Evolutionary conservation across 78 protist species (phyloP).

Genomic region (Chrysochromulina tobinii): DNA sequence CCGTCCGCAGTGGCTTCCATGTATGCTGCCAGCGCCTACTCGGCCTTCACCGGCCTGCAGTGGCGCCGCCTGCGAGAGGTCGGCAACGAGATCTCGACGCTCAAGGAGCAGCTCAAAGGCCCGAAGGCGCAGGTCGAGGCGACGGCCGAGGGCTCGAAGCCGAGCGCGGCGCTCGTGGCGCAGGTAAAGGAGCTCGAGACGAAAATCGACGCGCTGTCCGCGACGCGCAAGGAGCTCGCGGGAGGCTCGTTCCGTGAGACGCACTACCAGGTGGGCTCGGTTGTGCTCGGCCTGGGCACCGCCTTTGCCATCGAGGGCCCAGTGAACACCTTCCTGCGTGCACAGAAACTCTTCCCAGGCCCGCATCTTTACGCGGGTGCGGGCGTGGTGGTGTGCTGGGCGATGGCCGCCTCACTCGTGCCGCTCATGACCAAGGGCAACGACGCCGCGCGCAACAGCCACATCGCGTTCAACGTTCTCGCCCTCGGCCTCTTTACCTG

Average conservation of each 20-base stretch:
- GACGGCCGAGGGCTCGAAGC: neutral
- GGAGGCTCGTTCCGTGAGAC: neutral
- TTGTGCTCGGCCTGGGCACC: constrained; percentile 1
- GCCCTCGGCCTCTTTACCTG: constrained; percentile 6
- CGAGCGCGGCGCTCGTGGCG: neutral
- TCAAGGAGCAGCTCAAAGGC: neutral
- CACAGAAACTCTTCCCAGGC: constrained; percentile 24
- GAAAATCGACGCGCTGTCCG: neutral
- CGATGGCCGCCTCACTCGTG: constrained; percentile 11
- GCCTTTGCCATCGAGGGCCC: constrained; percentile 25
- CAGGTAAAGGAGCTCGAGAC: neutral
- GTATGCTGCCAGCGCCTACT: neutral
- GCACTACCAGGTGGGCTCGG: constrained; percentile 3
- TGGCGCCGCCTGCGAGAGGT: constrained; percentile 17
- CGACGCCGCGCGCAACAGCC: neutral
- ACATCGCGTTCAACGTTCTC: neutral
- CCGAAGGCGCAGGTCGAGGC: neutral
- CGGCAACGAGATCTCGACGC: neutral
- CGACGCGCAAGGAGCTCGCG: neutral
- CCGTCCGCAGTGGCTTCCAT: neutral
- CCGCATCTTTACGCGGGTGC: constrained; percentile 29
- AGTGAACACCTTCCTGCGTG: constrained; percentile 16
- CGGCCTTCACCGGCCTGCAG: constrained; percentile 11
- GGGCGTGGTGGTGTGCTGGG: neutral
- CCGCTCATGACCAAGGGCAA: constrained; percentile 15